Base-by-base conservation (phyloP, 176 grass and related monocot genomes). In the Phoenix dactylifera region DNA sequence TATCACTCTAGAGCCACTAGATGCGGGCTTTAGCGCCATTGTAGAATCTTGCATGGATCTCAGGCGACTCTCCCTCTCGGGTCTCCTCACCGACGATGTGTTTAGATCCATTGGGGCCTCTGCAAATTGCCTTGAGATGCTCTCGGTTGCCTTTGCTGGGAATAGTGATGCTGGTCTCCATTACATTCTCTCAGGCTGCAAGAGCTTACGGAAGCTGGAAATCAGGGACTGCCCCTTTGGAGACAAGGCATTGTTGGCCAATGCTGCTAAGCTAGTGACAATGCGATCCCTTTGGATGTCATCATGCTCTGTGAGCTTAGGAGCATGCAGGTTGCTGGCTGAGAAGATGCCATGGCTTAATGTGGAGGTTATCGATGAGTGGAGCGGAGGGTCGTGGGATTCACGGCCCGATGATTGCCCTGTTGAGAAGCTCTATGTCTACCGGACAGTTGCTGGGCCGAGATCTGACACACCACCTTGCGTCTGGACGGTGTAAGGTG, bases 281-380 rank as follows among this genome's bases (percentile, higher is more conserved):
- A 86, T 90, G 87, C 82, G 82, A 90, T 90, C 82, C 87, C 87
- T 90, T 90, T 90, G 82, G 87, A 90, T 90, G 82, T 86, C 76
- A 55, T 79, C 87, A 15, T 86, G 82, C 68, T 66, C 52, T 52
- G 62, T 90, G 72, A 90, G 82, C 56, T 50, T 86, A 68, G 87
- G 79, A 16, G 72, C 71, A 48, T 90, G 87, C 70, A 65, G 72
- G 60, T 76, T 69, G 67, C 79, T 90, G 57, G 87, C 82, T 22
- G 29, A 60, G 44, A 82, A 76, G 60, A 90, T 90, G 87, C 82
- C 82, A 4, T 63, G 4, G 15, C 78, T 90, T 55, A 90, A 55
- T 4, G 87, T 90, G 64, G 87, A 90, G 78, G 66, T 90, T 61
- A 79, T 85, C 39, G 74, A 70, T 15, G 78, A 90, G 59, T 61